Conservation (phyloP, 306 rosid genomes). For the Cicer pinnatifidum region DNA sequence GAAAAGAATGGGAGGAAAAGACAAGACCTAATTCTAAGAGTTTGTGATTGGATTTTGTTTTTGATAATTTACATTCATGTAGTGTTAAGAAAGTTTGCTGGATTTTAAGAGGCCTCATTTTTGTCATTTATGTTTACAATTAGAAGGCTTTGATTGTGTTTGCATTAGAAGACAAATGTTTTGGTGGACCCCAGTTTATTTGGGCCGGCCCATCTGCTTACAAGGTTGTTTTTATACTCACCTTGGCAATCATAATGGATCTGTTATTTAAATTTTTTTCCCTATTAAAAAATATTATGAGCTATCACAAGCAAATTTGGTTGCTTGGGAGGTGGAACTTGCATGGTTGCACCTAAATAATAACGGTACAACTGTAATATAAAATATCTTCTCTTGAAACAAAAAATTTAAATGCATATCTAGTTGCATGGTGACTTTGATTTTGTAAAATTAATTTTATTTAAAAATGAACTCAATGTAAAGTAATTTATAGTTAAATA, state of each 20-base stretch:
- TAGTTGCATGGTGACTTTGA: too few species aligned
- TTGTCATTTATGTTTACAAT: conserved; percentile 48
- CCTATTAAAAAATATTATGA: neutral
- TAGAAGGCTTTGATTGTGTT: conserved; percentile 27
- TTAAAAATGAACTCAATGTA: too few species aligned
- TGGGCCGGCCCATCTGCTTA: conserved; percentile 74
- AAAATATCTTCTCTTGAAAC: neutral
- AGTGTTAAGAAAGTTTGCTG: conserved; percentile 56
- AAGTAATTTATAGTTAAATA: too few species aligned
- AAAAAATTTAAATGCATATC: too few species aligned
- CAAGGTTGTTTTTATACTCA: conserved; percentile 45
- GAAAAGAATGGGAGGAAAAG: conserved; percentile 31
- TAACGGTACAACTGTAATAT: neutral
- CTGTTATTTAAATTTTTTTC: too few species aligned
- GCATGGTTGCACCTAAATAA: neutral
- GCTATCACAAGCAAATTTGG: neutral
- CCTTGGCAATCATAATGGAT: neutral
- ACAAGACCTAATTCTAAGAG: conserved; percentile 45
- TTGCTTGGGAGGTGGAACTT: neutral
- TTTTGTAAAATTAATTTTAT: too few species aligned
- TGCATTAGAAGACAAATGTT: conserved; percentile 34
- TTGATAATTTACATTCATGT: conserved; percentile 49
- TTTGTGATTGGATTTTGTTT: conserved; percentile 52
- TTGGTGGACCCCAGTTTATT: conserved; percentile 47
- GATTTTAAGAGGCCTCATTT: conserved; percentile 50